Conservation (phyloP, 129 eudicot species). For the Dittrichia graveolens region DNA sequence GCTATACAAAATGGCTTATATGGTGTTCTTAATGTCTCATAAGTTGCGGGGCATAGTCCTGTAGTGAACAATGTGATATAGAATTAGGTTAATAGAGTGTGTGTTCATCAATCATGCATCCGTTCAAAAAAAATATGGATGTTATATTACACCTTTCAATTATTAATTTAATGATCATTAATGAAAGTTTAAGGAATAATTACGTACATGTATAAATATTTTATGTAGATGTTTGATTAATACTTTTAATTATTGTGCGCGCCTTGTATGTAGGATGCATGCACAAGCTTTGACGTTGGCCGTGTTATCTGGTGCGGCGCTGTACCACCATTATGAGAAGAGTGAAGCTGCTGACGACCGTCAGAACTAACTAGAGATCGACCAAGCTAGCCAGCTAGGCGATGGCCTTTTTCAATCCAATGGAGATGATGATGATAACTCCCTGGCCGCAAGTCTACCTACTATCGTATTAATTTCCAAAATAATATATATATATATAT, state of each 20-base stretch:
- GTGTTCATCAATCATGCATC: no score
- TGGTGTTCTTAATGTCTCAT: no score
- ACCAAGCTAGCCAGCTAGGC: no score
- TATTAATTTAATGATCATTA: no score
- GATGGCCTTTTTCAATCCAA: not conserved
- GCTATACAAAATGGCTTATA: no score
- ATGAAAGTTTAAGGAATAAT: no score
- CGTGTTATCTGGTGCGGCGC: constrained; percentile 90
- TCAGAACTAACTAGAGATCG: constrained; percentile 33
- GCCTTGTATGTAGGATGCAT: constrained; percentile 60
- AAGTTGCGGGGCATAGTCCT: no score
- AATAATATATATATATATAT: not conserved
- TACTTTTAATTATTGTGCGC: not conserved
- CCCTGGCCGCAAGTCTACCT: not conserved
- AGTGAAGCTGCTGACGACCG: constrained; percentile 28
- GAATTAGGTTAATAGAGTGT: no score
- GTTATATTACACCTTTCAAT: no score
- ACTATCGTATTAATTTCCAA: not conserved
- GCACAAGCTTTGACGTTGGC: constrained; percentile 88
- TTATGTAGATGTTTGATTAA: not conserved
- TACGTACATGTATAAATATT: not conserved
- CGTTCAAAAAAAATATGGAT: no score
- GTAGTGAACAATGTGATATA: no score
- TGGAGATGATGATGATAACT: constrained; percentile 1
- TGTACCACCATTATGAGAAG: constrained; percentile 69